Base-by-base conservation (phyloP, 768 basidiomycete species). In the Hemileccinum rubropunctum region DNA sequence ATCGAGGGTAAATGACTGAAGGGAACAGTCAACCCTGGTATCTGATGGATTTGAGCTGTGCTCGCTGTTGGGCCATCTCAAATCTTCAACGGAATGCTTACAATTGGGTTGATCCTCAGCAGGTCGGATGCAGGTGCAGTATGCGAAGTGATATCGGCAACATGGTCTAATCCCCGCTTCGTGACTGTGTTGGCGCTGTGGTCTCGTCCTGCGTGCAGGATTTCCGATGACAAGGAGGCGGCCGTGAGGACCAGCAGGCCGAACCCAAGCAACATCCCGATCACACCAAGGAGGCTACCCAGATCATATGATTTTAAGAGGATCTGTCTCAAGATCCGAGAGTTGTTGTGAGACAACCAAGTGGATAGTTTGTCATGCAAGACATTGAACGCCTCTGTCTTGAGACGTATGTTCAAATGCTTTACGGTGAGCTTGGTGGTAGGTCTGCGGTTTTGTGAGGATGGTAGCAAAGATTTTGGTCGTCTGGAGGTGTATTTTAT, bases 11-110 rank as follows among this genome's bases (percentile, higher is more conserved):
- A 61, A 60, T 94, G 83, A 21, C 70, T 67, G n/a, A 90, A 59
- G 1, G 91, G 91, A 1, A 88, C 80, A 2, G 89, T 95, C 7
- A 91, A 53, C 1, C 91, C 91, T 18, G 92, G 91, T 33, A 95
- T 83, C 90, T 92, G 56, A 15, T 21, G 20, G 34, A 42, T 27
- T 23, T 56, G 35, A 51, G 52, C 40, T 30, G 28, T 21, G 23
- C 28, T 33, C 5, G 52, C 8, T 21, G 10, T 43, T 36, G 40
- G 23, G 21, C 28, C 20, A 45, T 11, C 18, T 40, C 39, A 20
- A 32, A 43, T 26, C 2, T 17, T 39, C 2, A 17, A 46, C 3
- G 15, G 10, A 50, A 45, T 4, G 53, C 71, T 64, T 57, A 69
- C 73, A 57, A 71, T 69, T 3, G 65, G 58, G 28, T 42, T 58